A percentile compares a stretch with the other conserved stretches of the same genome.
Evolutionary conservation across 164 flowering plant genomes (phyloP).

Genomic region (Liriodendron chinense): DNA sequence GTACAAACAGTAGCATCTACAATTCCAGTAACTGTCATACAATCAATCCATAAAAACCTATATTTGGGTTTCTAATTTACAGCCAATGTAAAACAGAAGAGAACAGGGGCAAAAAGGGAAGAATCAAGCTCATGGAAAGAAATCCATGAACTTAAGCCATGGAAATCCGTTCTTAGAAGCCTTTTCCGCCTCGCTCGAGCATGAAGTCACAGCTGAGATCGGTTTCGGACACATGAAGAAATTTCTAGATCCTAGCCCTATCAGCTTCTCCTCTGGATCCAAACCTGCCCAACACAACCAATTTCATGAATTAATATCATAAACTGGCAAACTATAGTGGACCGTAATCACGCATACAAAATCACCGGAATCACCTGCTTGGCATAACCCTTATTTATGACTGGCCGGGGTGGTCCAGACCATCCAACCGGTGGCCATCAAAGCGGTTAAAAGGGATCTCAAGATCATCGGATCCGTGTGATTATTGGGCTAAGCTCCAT

Average conservation of each 20-base stretch:
- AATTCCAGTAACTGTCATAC: neutral
- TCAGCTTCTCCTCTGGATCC: slow-evolving; percentile 64
- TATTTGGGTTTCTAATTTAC: neutral
- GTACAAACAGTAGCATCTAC: neutral
- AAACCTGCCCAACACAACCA: slow-evolving; percentile 43
- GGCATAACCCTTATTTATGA: too few species aligned
- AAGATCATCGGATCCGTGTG: too few species aligned
- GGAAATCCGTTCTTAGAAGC: slow-evolving; percentile 29
- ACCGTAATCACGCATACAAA: too few species aligned
- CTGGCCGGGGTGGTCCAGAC: too few species aligned
- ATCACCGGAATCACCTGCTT: too few species aligned
- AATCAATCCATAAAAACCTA: neutral
- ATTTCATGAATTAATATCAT: too few species aligned
- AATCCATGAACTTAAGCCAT: slow-evolving; percentile 76
- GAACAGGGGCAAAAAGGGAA: neutral
- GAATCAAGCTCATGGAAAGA: slow-evolving; percentile 28
- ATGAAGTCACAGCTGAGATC: slow-evolving; percentile 23
- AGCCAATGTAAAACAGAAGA: neutral
- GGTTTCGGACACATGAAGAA: slow-evolving; percentile 62
- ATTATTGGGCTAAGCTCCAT: too few species aligned
- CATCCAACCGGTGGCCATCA: too few species aligned
- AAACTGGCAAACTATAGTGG: too few species aligned
- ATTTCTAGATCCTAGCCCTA: slow-evolving; percentile 76
- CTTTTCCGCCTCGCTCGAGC: slow-evolving; percentile 64
- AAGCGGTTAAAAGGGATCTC: too few species aligned